Evolutionary conservation across 495 filamentous ascomycete genomes (phyloP).

Genomic region (Penicillium bovifimosum): DNA sequence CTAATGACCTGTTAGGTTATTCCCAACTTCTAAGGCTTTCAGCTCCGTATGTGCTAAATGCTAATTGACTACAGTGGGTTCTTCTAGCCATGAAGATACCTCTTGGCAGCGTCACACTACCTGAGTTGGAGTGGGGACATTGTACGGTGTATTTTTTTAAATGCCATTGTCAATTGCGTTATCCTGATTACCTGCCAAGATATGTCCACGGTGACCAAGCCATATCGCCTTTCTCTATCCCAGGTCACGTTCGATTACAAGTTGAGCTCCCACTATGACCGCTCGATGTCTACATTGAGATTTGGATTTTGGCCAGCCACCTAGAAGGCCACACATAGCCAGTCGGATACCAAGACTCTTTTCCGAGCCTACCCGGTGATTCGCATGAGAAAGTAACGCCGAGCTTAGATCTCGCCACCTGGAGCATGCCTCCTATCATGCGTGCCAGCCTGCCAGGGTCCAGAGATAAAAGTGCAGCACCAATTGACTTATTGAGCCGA

Average conservation of each 20-base stretch:
- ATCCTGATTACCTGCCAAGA: too few species aligned
- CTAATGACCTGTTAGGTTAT: too few species aligned
- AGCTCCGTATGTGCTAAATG: too few species aligned
- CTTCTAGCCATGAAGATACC: not conserved
- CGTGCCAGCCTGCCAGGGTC: too few species aligned
- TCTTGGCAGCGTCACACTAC: not conserved
- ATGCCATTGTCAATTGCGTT: too few species aligned
- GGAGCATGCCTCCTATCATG: slow-evolving; percentile 15
- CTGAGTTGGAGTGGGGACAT: not conserved
- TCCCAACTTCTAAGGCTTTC: too few species aligned
- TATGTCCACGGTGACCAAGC: too few species aligned
- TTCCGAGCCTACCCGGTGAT: slow-evolving; percentile 11
- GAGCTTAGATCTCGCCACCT: slow-evolving; percentile 19
- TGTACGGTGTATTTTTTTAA: too few species aligned
- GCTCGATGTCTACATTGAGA: slow-evolving; percentile 11
- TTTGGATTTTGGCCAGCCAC: slow-evolving; percentile 12
- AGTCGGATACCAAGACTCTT: slow-evolving; percentile 2
- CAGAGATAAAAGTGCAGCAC: slow-evolving; percentile 14
- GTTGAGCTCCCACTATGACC: not conserved
- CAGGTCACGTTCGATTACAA: too few species aligned
- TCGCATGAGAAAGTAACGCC: not conserved
- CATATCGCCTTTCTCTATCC: too few species aligned
- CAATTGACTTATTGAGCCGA: not conserved
- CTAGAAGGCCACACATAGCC: slow-evolving; percentile 10
- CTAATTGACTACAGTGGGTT: not conserved